Evolutionary conservation across 805 yeast species (phyloP).

Genomic region (Wickerhamiella alocasiicola): DNA sequence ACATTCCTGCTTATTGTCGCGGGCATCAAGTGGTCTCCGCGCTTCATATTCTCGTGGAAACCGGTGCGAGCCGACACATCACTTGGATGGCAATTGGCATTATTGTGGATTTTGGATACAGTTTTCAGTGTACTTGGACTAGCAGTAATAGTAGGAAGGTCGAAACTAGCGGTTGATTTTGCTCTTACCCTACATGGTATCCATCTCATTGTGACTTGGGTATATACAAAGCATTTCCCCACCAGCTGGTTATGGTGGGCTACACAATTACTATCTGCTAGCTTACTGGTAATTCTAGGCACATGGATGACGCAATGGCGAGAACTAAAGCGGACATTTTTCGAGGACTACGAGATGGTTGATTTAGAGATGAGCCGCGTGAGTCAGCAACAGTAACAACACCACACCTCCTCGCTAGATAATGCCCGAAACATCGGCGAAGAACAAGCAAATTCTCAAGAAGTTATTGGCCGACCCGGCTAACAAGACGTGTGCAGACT

Average conservation of each 20-base stretch:
- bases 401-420: conserved; percentile 13
- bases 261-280: conserved; percentile 55
- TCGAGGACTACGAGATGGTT: conserved; percentile 44
- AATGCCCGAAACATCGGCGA: conserved; percentile 28
- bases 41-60: conserved; percentile 75
- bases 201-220: conserved; percentile 57
- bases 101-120: conserved; percentile 74
- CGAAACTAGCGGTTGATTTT: conserved; percentile 92
- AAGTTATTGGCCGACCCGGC: conserved; percentile 63
- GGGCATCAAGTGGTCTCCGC: conserved; percentile 56
- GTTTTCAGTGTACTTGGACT: conserved; percentile 73
- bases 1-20: conserved; percentile 51
- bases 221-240: conserved; percentile 58
- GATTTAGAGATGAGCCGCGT: conserved; percentile 14
- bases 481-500: conserved; percentile 79
- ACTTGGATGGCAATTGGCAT: conserved; percentile 60
- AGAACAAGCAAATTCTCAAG: conserved; percentile 59
- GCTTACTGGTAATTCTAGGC: conserved; percentile 63
- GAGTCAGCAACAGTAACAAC: conserved; percentile 12
- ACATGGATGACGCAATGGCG: conserved; percentile 88
- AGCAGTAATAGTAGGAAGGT: conserved; percentile 78
- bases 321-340: conserved; percentile 78
- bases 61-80: conserved; percentile 61
- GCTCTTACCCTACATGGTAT: conserved; percentile 85
- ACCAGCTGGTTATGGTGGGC: conserved; percentile 71